Base-by-base conservation (phyloP, 805 yeast genomes). In the Saccharomycopsis synnaedendra region DNA sequence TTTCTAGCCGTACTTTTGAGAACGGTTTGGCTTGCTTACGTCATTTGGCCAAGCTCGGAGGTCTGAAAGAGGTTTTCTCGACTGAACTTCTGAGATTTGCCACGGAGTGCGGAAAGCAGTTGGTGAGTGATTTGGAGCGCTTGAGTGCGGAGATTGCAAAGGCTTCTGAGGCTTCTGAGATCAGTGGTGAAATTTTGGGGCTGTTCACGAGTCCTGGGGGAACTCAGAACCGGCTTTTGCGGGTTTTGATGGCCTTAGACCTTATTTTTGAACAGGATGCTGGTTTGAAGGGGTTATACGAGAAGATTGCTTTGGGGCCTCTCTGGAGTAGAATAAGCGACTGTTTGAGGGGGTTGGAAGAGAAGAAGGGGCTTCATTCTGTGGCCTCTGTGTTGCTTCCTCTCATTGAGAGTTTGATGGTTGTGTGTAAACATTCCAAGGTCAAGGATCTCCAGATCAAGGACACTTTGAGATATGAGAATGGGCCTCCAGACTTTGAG, bases 361-460 rank as follows among this genome's bases (percentile, higher is more conserved):
- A 74, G 28, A 73, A 75, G 39, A 70, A 74, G 10, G 68, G 69
- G 10, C 64, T 81, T 54, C 66, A 75, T 28, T 78, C 78, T 42
- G 76, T 86, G 41, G 88, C 95, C 0, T 82, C 95, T 1, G 82
- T 85, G 1, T 64, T 89, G 29, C 68, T 90, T 29, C 97, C 97
- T 0, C 64, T 88, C 52, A 86, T 90, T 52, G 98, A 90, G 61
- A 80, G 96, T 0, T 69, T 93, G 48, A 87, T 93, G 95, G 95
- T 90, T 44, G 93, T 93, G n/a, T 88, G 96, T 64, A 89, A 89
- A 58, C 94, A 85, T 58, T 77, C 86, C 55, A 75, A 75, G 52
- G 80, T 78, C 39, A 74, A 72, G 57, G 82, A 75, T 45, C 64
- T 72, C 48, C 80, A 69, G 53, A 66, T 71, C 5, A 72, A 75